Evolutionary conservation across 2,329 filamentous ascomycete species (phyloP), one percentile per base, ranked within the genome.

Genomic region (Fusarium brevicatenulatum): DNA sequence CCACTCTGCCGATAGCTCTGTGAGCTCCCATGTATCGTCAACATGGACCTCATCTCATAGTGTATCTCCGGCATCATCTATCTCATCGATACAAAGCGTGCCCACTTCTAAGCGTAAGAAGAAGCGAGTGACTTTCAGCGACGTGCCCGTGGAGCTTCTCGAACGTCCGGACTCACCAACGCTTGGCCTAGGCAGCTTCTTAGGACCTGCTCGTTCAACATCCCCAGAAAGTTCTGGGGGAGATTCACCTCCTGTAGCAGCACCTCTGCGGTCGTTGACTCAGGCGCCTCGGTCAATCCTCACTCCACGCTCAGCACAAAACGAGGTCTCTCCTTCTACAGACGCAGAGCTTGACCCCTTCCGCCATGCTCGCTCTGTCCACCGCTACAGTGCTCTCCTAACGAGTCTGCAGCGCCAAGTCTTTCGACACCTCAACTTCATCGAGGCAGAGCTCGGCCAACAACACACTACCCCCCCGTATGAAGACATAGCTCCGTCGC

Each of bases 161-260:
- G 83, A 89, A 67, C 87, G 89, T 13, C 89, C 88, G 0, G 89
- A 91, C 73, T 90, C 88, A 7, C 89, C 89, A 4, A 91, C 89
- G 0, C 84, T 91, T 10, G 89, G 89, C 16, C 85, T 88, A 63
- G 86, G 87, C 57, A 85, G 86, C 71, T 54, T 75, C 18, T 81
- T 74, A 6, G 72, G 80, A 50, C 80, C 83, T 18, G 57, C 68
- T 47, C 73, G 77, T 34, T 74, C 74, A 25, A 76, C 67, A 56
- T 74, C 65, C 9, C 76, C 74, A 23, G 79, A 77, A 60, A 74
- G 70, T 32, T 47, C 68, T 32, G 63, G 68, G 21, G 62, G 54
- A n/a, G 59, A 52, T 28, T 52, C 62, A 8, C 36, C 37, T 46
- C 19, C 36, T 46, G 18, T 63, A 19, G 54, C 46, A 21, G 49